Evolutionary conservation across 2,329 filamentous ascomycete species (phyloP).

Genomic region (Pleoardoris graminearum): DNA sequence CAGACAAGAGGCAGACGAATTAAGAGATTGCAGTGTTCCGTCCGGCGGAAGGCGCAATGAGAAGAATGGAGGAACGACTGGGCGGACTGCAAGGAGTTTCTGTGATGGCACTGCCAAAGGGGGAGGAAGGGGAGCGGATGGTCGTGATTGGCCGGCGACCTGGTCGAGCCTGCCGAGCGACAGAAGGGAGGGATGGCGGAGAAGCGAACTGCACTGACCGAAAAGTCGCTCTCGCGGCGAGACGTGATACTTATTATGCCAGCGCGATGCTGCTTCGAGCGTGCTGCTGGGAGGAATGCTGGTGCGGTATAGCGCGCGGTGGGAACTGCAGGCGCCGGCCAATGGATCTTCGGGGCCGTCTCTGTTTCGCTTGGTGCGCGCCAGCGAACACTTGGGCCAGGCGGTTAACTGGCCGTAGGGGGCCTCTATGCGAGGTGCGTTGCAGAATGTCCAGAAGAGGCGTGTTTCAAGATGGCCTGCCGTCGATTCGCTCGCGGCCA

Average conservation of each 20-base stretch:
- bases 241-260: slow-evolving; percentile 38
- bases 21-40: slow-evolving; percentile 34
- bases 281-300: slow-evolving; percentile 24
- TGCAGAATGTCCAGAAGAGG: slow-evolving; percentile 36
- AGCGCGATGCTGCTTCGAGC: slow-evolving; percentile 19
- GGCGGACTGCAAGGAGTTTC: slow-evolving; percentile 25
- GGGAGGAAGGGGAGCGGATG: slow-evolving; percentile 6
- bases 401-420: slow-evolving; percentile 41
- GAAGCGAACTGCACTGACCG: slow-evolving; percentile 35
- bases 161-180: slow-evolving; percentile 22
- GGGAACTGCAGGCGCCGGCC: slow-evolving; percentile 31
- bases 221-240: slow-evolving; percentile 26
- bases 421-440: slow-evolving; percentile 26
- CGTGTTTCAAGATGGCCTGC: slow-evolving; percentile 39
- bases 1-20: slow-evolving; percentile 25
- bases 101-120: slow-evolving; percentile 32
- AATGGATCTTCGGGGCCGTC: slow-evolving; percentile 28
- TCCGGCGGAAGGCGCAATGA: slow-evolving; percentile 35
- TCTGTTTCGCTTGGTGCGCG: slow-evolving; percentile 33
- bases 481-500: slow-evolving; percentile 29
- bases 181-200: slow-evolving; percentile 15
- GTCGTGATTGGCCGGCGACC: slow-evolving; percentile 24
- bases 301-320: slow-evolving; percentile 22
- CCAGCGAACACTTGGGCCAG: slow-evolving; percentile 30
- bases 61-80: slow-evolving; percentile 17